Conservation (phyloP, 768 basidiomycete species). For the Tremella yokohamensis region DNA sequence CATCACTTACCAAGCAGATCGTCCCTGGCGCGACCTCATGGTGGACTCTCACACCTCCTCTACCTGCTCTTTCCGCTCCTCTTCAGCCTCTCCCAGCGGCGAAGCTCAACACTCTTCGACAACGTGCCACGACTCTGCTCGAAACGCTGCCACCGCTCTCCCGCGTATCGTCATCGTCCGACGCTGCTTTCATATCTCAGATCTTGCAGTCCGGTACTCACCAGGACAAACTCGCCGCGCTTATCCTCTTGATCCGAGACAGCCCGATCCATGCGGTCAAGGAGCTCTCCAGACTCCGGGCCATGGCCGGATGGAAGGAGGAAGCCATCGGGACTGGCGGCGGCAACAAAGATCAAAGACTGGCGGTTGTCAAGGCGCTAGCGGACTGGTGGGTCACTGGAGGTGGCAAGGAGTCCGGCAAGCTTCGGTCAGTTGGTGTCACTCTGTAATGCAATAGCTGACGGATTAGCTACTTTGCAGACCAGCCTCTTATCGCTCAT, state of each 20-base stretch:
- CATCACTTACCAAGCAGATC: conserved; percentile 1
- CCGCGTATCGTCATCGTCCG: conserved; percentile 58
- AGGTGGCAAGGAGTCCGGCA: conserved; percentile 80
- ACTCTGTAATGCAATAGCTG: background rate
- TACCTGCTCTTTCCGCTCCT: conserved; percentile 21
- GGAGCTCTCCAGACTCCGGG: conserved; percentile 69
- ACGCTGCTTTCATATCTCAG: conserved; percentile 74
- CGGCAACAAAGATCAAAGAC: conserved; percentile 70
- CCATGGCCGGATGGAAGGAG: conserved; percentile 74
- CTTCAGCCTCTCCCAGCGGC: conserved; percentile 28
- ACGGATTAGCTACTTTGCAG: conserved; percentile 73
- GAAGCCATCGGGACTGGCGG: conserved; percentile 53
- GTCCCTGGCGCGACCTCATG: conserved; percentile 30
- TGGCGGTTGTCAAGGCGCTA: conserved; percentile 84
- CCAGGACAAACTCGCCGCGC: conserved; percentile 83
- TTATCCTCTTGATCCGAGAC: conserved; percentile 82
- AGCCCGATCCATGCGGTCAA: conserved; percentile 81
- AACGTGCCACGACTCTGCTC: conserved; percentile 32
- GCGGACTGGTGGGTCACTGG: conserved; percentile 93
- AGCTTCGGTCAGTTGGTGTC: conserved; percentile 65
- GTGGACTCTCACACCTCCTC: conserved; percentile 28
- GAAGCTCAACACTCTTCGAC: conserved; percentile 38
- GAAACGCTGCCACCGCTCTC: conserved; percentile 25
- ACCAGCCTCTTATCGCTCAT: conserved; percentile 67
- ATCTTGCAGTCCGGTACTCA: conserved; percentile 85